Conservation (phyloP, 2,329 filamentous ascomycete genomes). For the Fusarium sp. region DNA sequence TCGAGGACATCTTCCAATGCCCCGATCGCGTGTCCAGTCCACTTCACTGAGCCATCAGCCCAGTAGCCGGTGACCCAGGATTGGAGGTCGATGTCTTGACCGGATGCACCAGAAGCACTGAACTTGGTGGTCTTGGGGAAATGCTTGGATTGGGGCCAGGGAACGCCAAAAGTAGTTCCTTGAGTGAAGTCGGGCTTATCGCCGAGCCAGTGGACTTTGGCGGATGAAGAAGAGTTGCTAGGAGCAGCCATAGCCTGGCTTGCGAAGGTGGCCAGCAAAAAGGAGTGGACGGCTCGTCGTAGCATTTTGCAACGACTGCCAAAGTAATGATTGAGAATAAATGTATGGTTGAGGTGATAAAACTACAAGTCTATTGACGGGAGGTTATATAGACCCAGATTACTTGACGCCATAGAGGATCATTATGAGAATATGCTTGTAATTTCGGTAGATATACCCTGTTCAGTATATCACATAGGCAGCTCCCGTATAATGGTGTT, state of each 20-base stretch:
- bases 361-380: background rate
- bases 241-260: constrained; percentile 28
- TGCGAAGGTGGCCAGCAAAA: constrained; percentile 28
- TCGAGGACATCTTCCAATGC: constrained; percentile 56
- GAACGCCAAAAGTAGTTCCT: constrained; percentile 60
- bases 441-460: constrained; percentile 37
- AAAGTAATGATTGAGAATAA: background rate
- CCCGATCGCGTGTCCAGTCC: constrained; percentile 69
- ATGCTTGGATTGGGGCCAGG: constrained; percentile 58
- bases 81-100: constrained; percentile 50
- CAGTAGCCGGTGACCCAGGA: constrained; percentile 71
- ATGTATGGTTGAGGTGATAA: background rate
- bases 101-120: constrained; percentile 46
- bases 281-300: constrained; percentile 41
- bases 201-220: constrained; percentile 57
- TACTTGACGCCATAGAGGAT: constrained; percentile 24
- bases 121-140: constrained; percentile 54
- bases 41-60: constrained; percentile 71
- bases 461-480: constrained; percentile 18
- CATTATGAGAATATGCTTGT: constrained; percentile 32
- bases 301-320: constrained; percentile 37
- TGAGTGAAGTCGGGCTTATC: constrained; percentile 51
- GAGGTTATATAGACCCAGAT: constrained; percentile 14
- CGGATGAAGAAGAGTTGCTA: constrained; percentile 40
- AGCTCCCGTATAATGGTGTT: constrained; percentile 4